These are phyloP conservation scores for Mycena polygramma DNA, from an alignment of 768 basidiomycete genomes.

Conservation along the genomic window DNA sequence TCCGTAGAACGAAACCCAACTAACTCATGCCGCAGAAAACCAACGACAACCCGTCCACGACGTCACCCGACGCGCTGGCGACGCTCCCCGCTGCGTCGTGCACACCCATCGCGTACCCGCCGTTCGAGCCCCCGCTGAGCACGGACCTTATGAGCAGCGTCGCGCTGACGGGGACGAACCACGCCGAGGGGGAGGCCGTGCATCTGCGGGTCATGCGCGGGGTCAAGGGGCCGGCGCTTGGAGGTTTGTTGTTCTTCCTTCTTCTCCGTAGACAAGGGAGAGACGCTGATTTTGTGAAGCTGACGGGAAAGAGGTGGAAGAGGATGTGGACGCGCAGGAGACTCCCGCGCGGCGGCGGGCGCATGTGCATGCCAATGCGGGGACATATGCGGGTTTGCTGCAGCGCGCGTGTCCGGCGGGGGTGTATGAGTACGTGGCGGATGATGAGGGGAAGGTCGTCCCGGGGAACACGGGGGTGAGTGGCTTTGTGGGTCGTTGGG, in stretches of 20 bases:
- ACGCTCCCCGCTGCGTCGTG: constrained; percentile 78
- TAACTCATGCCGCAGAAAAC: no score
- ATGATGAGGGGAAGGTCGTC: constrained; percentile 54
- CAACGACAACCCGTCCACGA: constrained; percentile 36
- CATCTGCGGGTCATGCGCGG: constrained; percentile 78
- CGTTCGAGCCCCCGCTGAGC: constrained; percentile 89
- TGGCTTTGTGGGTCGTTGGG: background rate
- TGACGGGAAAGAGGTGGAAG: background rate
- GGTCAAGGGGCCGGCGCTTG: background rate
- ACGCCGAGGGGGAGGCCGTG: constrained; percentile 95
- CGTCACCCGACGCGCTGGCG: constrained; percentile 71
- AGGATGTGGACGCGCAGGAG: constrained; percentile 48
- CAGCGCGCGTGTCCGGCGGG: constrained; percentile 93
- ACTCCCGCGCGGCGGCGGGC: constrained; percentile 60
- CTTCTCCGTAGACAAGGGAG: background rate
- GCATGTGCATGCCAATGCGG: constrained; percentile 83
- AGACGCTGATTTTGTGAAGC: background rate
- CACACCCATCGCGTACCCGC: constrained; percentile 87
- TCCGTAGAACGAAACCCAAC: no score
- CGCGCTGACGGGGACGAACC: constrained; percentile 92
- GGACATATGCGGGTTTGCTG: constrained; percentile 89
- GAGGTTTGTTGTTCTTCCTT: background rate
- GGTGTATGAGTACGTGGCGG: constrained; percentile 96
- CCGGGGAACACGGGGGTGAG: constrained; percentile 45
- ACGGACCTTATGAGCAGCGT: constrained; percentile 95